These are phyloP conservation scores for Zygosaccharomyces bailii DNA, from an alignment of 805 yeast genomes.

Conservation along the genomic window DNA sequence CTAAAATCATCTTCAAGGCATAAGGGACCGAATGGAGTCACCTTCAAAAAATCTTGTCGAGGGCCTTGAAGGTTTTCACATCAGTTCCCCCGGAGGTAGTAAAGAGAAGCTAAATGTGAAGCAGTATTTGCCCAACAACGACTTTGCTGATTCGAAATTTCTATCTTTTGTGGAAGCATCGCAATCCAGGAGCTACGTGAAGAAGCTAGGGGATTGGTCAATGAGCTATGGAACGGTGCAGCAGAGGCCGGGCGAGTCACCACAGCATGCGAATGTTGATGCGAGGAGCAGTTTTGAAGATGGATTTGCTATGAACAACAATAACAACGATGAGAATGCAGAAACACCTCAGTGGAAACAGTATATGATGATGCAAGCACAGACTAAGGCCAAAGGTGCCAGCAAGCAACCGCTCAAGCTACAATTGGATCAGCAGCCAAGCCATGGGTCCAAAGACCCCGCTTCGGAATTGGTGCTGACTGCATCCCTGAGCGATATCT, in stretches of 20 bases:
- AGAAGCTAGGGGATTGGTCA: constrained; percentile 27
- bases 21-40: constrained; percentile 12
- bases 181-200: constrained; percentile 16
- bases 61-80: constrained; percentile 25
- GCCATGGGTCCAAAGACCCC: constrained; percentile 10
- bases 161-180: constrained; percentile 15
- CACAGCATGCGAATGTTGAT: constrained; percentile 7
- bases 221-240: constrained; percentile 27
- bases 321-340: constrained; percentile 11
- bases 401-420: neutral
- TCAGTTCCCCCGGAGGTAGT: constrained; percentile 19
- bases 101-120: constrained; percentile 13
- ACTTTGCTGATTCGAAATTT: constrained; percentile 21
- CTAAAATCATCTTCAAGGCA: neutral
- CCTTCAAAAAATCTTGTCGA: constrained; percentile 21
- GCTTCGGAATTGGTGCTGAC: constrained; percentile 25
- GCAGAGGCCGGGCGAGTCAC: constrained; percentile 14
- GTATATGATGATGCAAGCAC: constrained; percentile 16
- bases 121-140: constrained; percentile 18
- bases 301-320: constrained; percentile 1
- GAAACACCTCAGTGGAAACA: constrained; percentile 30
- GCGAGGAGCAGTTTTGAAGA: constrained; percentile 1
- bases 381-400: neutral
- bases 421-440: constrained; percentile 2
- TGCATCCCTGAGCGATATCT: constrained; percentile 29